Percentiles rank a stretch among this genome's conserved stretches.
Conservation (phyloP, 306 rosid genomes). For the Dicorynia guianensis region DNA sequence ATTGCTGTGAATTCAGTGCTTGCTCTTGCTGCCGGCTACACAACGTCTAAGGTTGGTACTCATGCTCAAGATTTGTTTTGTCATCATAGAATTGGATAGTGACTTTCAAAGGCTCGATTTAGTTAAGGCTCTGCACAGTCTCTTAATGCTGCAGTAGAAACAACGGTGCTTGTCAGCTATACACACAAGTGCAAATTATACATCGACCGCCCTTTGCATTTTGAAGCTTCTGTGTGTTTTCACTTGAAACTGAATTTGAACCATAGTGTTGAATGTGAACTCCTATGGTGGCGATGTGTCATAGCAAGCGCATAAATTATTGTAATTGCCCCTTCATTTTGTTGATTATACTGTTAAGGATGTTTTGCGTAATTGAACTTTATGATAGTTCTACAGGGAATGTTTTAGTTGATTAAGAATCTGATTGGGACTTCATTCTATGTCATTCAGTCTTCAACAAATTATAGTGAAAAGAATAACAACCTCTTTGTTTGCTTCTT, state of each 20-base stretch:
- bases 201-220: conserved; percentile 10
- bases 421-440: not conserved
- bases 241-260: conserved; percentile 19
- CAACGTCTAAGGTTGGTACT: conserved; percentile 88
- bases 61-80: not conserved
- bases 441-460: not conserved
- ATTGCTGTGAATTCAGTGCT: conserved; percentile 97
- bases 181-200: conserved; percentile 1
- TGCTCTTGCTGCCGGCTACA: conserved; percentile 99
- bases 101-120: conserved; percentile 31
- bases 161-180: conserved; percentile 22
- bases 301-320: not conserved
- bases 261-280: conserved; percentile 4
- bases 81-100: conserved; percentile 30
- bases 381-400: not conserved
- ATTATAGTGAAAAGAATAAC: not conserved
- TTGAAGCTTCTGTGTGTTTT: conserved; percentile 29
- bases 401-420: conserved; percentile 1
- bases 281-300: conserved; percentile 2
- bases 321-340: not conserved
- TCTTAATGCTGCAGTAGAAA: not conserved
- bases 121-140: conserved; percentile 4
- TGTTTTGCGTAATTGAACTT: conserved; percentile 13
- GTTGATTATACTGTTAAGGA: conserved; percentile 32
- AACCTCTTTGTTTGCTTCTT: not conserved